These are phyloP conservation scores for Spathaspora sp. DNA, from an alignment of 1,139 yeast genomes.

Conservation along the genomic window DNA sequence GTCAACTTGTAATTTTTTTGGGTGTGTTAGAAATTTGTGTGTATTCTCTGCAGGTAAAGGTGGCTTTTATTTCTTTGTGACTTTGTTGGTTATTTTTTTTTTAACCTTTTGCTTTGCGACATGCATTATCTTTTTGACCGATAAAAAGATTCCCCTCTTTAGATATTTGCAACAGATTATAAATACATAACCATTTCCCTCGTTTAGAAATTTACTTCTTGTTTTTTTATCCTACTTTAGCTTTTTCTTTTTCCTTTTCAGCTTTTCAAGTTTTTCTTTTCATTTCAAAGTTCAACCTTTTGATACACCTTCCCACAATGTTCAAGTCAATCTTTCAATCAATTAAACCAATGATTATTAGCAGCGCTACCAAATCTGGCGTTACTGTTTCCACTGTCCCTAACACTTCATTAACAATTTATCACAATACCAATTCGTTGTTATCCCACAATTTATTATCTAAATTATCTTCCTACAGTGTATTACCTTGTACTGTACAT, in stretches of 20 bases:
- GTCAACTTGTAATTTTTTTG: not conserved
- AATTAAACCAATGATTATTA: slow-evolving; percentile 1
- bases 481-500: slow-evolving; percentile 23
- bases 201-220: not conserved
- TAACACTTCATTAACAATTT: slow-evolving; percentile 23
- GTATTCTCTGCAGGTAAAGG: not conserved
- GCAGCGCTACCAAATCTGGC: slow-evolving; percentile 2
- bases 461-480: slow-evolving; percentile 21
- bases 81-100: not conserved
- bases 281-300: slow-evolving; percentile 3
- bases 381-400: not conserved
- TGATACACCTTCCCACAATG: not conserved
- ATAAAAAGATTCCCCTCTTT: slow-evolving; percentile 1
- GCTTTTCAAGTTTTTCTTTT: not conserved
- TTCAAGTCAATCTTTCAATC: slow-evolving; percentile 3
- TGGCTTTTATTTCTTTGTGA: not conserved
- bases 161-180: not conserved
- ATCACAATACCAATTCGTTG: slow-evolving; percentile 30
- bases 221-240: not conserved
- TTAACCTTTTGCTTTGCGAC: not conserved
- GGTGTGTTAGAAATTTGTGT: not conserved
- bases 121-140: not conserved
- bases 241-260: not conserved
- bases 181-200: not conserved
- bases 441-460: slow-evolving; percentile 28